Percentiles rank a stretch among this genome's conserved stretches.
Conservation (phyloP, 306 rosid genomes). For the Senna siamea region DNA sequence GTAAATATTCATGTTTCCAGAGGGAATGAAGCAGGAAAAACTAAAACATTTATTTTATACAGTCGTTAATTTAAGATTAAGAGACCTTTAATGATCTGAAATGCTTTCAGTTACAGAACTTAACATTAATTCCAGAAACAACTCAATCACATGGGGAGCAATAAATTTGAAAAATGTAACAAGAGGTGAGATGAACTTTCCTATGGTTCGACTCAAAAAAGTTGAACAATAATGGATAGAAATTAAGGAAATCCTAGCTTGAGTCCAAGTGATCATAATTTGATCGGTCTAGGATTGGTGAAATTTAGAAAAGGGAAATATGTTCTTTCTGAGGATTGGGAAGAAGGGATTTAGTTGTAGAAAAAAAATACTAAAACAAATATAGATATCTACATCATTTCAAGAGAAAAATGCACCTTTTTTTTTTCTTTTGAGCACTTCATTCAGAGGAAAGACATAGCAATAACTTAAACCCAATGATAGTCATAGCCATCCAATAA, state of each 20-base stretch:
- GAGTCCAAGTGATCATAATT: background rate
- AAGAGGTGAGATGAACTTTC: slow-evolving; percentile 9
- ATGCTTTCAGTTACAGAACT: slow-evolving; percentile 8
- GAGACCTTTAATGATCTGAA: slow-evolving; percentile 7
- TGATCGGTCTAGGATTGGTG: background rate
- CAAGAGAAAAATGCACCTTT: background rate
- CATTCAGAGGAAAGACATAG: background rate
- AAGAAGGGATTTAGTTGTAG: background rate
- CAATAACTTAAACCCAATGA: background rate
- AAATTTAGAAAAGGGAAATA: background rate
- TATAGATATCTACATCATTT: background rate
- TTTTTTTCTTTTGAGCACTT: background rate
- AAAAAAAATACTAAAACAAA: background rate
- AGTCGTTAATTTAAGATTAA: background rate
- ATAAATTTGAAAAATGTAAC: slow-evolving; percentile 15
- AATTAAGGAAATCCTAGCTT: background rate
- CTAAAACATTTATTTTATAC: slow-evolving; percentile 1
- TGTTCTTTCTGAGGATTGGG: background rate
- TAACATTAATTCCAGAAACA: slow-evolving; percentile 22
- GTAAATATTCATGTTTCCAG: slow-evolving; percentile 3
- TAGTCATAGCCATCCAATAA: background rate
- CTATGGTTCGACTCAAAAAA: slow-evolving; percentile 27
- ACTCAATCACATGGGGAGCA: slow-evolving; percentile 10
- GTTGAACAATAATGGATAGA: slow-evolving; percentile 24
- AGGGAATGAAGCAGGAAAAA: slow-evolving; percentile 21